Conservation (phyloP, 148 eudicot species). For the Fagopyrum tataricum region DNA sequence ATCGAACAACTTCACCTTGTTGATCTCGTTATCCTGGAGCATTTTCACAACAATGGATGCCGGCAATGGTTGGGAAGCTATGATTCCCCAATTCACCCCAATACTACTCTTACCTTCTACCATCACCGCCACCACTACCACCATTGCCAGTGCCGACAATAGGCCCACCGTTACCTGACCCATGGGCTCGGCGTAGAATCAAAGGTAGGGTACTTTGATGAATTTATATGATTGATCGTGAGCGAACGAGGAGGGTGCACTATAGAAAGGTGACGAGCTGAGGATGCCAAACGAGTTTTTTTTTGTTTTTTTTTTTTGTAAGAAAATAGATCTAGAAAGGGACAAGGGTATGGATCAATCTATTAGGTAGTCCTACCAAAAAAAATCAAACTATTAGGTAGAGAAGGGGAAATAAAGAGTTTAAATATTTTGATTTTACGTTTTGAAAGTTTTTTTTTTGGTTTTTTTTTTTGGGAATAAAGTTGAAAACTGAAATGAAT, state of each 20-base stretch:
- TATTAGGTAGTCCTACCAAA: too few relatives aligned
- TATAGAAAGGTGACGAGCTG: background rate
- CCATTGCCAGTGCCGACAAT: background rate
- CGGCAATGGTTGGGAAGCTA: constrained; percentile 39
- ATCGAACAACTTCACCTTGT: constrained; percentile 70
- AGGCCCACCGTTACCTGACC: background rate
- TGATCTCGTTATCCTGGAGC: constrained; percentile 65
- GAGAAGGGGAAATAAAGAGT: background rate
- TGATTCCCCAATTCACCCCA: constrained; percentile 90
- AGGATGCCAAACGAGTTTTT: background rate
- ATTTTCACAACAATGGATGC: constrained; percentile 41
- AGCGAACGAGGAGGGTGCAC: background rate
- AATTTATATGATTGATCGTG: background rate
- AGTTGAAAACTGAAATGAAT: background rate
- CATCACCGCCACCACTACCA: background rate
- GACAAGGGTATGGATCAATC: background rate
- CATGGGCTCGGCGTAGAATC: background rate
- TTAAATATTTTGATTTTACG: background rate
- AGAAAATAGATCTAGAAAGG: background rate
- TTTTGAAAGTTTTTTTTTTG: background rate
- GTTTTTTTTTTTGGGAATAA: background rate
- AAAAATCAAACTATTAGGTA: too few relatives aligned
- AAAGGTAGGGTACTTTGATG: background rate
- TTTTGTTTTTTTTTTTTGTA: too few relatives aligned
- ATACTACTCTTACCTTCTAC: constrained; percentile 4